Base-by-base conservation (phyloP, 1,139 yeast species). In the Yamadazyma songkhlaensis region DNA sequence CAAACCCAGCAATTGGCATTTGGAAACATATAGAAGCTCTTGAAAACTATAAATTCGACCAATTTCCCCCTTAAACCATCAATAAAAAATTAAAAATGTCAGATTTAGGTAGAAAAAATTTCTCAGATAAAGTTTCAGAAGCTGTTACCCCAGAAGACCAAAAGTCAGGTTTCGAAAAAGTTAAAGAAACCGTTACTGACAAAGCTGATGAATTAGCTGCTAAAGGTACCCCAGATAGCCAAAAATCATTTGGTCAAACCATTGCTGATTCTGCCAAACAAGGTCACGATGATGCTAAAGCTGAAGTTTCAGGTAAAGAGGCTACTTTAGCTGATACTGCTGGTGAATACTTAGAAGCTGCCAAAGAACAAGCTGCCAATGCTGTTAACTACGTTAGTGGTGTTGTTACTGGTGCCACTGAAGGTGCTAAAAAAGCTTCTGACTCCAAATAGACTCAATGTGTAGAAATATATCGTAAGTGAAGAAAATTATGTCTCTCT, bases 71-170 rank as follows among this genome's bases (percentile, higher is more conserved):
- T 12, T 30, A 17, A 25, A 29, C 31, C 12, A 39, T 28, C 10
- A 29, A 29, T 29, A 33, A 25, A 32, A n/a, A n/a, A n/a, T n/a
- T 21, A 47, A 37, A 30, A 49, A 83, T 83, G 89, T 78, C 88
- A 54, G 89, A 83, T 77, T 59, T 74, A 45, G 87, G 86, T 51
- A 84, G 95, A 83, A 86, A 86, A 66, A 66, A 73, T 57, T 73
- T 88, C 55, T 53, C 82, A 50, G 84, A 81, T 60, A 86, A 87
- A 67, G 65, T 77, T 47, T 38, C 70, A 41, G 95, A 86, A 72
- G 57, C 75, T 35, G 46, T 84, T 39, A 85, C 78, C 51, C 96
- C 96, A 57, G 82, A 87, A 46, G 64, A 78, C 39, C 74, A 84
- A 60, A 88, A 88, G 73, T 50, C 81, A 34, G 65, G 72, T 51